Base-by-base conservation (phyloP, 768 basidiomycete species). In the Mycena vitilis region DNA sequence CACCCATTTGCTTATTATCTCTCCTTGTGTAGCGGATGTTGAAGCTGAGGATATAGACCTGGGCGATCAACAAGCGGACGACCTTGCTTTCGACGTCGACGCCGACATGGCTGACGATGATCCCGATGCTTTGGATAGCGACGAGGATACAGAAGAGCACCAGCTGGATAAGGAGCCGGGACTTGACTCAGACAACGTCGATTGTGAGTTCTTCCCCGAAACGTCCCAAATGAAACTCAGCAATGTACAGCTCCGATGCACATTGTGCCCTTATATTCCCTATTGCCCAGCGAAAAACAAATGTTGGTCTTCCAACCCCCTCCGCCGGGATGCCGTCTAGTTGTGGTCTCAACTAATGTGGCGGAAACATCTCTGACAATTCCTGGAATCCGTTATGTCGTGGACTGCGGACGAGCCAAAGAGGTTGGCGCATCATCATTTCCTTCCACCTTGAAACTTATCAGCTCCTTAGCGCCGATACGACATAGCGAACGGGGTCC, bases 311-410 rank as follows among this genome's bases (percentile, higher is more conserved):
- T 99, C 76, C 82, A 90, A 66, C 83, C 91, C 1, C 95, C 96
- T 15, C 98, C 98, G 5, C 79, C 83, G 6, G 93, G 91, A 7
- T 81, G 84, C 66, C 93, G 98, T 42, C 85, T 99, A 5, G 96
- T 99, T 16, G 95, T 99, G 18, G 91, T 99, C 7, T 89, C 97
- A 2, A 99, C 97, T 2, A 98, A 99, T 76, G 92, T 98, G 34
- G 97, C 97, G 1, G 97, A 99, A 78, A 99, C 97, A 0, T 98
- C 97, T 9, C 83, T 99, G 38, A 99, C 97, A 0, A 99, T 99
- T 66, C 97, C 97, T 30, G 94, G 94, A 8, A 96, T 99, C 73
- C 92, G 94, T 18, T 99, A 99, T 79, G 97, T 99, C n/a, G 89
- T 99, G 36, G 97, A 99, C 76, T 93, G 93, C 74, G 97, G 97